Evolutionary conservation across 148 eudicot species (phyloP), one percentile per base, ranked within the genome.

Genomic region (Spergularia bocconei): DNA sequence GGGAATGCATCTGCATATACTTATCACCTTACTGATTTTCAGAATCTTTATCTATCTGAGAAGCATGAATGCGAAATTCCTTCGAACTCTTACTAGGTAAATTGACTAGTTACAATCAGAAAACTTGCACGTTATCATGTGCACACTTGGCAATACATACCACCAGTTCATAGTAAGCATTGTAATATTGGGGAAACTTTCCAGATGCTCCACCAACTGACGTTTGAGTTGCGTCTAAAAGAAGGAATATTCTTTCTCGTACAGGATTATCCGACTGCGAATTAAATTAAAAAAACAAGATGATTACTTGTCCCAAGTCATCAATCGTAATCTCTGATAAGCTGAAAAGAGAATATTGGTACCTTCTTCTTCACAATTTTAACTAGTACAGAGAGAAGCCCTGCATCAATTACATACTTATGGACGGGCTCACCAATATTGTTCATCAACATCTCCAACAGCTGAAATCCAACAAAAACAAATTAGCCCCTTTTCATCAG

Each of bases 361-460:
- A 92, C 98, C 98, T 90, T 95, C 77, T 92, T 95, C 92, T 95
- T 95, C 63, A 95, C 99, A 74, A 90, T 87, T 81, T 95, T 95
- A 73, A 95, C 91, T 54, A 95, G 86, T 76, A 82, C 20, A 56
- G 93, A 88, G 60, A 95, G 91, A 73, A 95, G 62, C 72, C 96
- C 92, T 6, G 83, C 80, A 79, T 95, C 99, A 73, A 95, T 88
- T 77, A 95, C 97, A 82, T 86, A 97, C 86, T 78, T 89, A 79
- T 95, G 97, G 65, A 95, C 90, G 66, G 87, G 90, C 59, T 92
- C 99, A 69, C 99, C 99, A 70, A 92, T 89, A 80, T 95, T 95
- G 78, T 92, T 92, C 90, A 95, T 89, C 79, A 95, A 80, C 94
- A 92, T 90, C 85, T 95, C 99, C 83, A 95, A 78, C 78, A 95